Evolutionary conservation across 2,329 filamentous ascomycete species (phyloP), one percentile per base, ranked within the genome.

Genomic region (Fusarium xyrophilum): DNA sequence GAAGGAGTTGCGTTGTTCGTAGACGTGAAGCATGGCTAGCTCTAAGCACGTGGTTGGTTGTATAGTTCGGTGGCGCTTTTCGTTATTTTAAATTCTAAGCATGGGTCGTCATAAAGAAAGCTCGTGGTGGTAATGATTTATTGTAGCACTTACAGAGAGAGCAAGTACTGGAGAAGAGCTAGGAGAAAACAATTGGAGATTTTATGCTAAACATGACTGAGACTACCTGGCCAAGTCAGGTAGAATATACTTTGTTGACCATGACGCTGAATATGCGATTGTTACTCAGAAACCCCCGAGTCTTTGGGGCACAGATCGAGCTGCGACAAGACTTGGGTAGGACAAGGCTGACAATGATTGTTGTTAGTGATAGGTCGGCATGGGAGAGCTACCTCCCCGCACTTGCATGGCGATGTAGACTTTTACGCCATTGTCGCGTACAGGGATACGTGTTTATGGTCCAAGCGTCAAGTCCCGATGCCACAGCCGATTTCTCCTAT

Each of bases 41-140:
- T 48, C 46, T 52, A 46, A 58, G 44, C 60, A 66, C 69, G 44
- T 57, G 63, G 59, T 43, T 62, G 48, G 60, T 70, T 73, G 70
- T 68, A 69, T 73, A 71, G 61, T 46, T 43, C 51, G 63, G 59
- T 54, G 64, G 55, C 53, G 57, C 54, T 48, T 60, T 68, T 56
- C 35, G 32, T 60, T 56, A 23, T 68, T 68, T 59, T 33, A 64
- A 71, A 40, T 68, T 70, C 61, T 33, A 63, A 71, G 64, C 65
- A 69, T 67, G 57, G 67, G 56, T 59, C 60, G 52, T 67, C 51
- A 72, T 69, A 72, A 50, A 69, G 69, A 63, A 70, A 72, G 63
- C 67, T 68, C 65, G 71, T 66, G 70, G 67, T 60, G 60, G 68
- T 73, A 73, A 73, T 73, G 71, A 73, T 67, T 73, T 67, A 63